phyloP scores from a whole-genome alignment of 208 protist genomes.

The Naegleria fowleri region DNA sequence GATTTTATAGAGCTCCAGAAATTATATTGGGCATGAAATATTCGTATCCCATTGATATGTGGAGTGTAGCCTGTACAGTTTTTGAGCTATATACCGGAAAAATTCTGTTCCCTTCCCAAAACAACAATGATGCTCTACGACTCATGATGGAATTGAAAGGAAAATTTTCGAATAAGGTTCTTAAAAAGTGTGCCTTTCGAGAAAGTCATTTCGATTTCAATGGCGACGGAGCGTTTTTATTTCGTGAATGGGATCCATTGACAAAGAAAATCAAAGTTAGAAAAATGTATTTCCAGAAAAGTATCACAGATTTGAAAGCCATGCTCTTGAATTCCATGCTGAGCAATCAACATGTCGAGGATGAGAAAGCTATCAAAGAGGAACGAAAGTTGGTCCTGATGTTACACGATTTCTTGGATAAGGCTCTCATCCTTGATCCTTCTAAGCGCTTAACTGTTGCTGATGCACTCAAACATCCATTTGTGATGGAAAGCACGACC shows the following conservation, averaged over 20 bases:
- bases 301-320: neutral
- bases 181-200: constrained; percentile 1
- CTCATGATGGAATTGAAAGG: constrained; percentile 27
- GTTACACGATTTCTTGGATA: constrained; percentile 7
- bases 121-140: constrained; percentile 31
- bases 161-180: constrained; percentile 2
- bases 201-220: constrained; percentile 12
- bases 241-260: neutral
- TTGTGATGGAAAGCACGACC: neutral
- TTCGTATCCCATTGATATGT: constrained; percentile 34
- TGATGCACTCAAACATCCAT: constrained; percentile 47
- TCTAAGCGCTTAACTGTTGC: constrained; percentile 47
- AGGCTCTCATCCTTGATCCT: constrained; percentile 48
- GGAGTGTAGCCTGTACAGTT: constrained; percentile 35
- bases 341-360: neutral
- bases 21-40: constrained; percentile 36
- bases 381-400: neutral
- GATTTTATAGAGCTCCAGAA: constrained; percentile 41
- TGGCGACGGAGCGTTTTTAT: neutral
- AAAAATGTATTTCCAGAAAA: neutral
- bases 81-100: constrained; percentile 41
- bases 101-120: constrained; percentile 30
- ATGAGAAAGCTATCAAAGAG: neutral
- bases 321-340: neutral
- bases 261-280: neutral